Base-by-base conservation (phyloP, 2,329 filamentous ascomycete species). In the Phialophora expanda region DNA sequence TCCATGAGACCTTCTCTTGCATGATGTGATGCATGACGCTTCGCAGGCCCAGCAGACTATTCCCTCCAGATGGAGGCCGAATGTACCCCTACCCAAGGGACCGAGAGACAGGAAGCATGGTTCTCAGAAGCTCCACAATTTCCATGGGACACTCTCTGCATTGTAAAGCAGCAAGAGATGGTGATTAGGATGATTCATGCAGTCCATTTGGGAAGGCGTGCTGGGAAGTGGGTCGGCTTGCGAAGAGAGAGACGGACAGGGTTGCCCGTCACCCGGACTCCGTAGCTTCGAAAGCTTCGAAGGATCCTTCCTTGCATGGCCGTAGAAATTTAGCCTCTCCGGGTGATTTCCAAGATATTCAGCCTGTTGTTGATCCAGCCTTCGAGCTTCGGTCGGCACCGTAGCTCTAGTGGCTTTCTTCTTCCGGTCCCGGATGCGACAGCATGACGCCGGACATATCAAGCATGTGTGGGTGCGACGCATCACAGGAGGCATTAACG, bases 231-330 rank as follows among this genome's bases (percentile, higher is more conserved):
- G 14, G 11, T n/a, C 2, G 9, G 26, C n/a, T 32, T n/a, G 44
- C 6, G 20, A 11, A 41, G 44, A n/a, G 30, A 14, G 48, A 7
- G 1, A 51, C 20, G 20, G 17, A 44, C 48, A 22, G 14, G 48
- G 48, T 17, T 53, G 46, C 22, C 46, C 14, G 46, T 61, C 30
- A 14, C 32, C 46, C 46, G 46, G 17, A 22, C 14, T 44, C 28
- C 48, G 22, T 54, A 53, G 22, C 22, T 24, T 53, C 48, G 48
- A 53, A 32, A 48, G 59, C 50, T 62, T 62, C 59, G n/a, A 55
- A 44, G 50, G 59, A 22, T 24, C 38, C 30, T 62, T 62, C 59
- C 44, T 56, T 56, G 59, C 59, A 62, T 56, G n/a, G 3, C 50
- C 22, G 59, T 48, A 22, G 17, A 24, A 55, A 20, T 12, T 20